Percentiles rank a stretch among this genome's conserved stretches.
Conservation (phyloP, 2,329 filamentous ascomycete species). For the Mariannaea elegans region DNA sequence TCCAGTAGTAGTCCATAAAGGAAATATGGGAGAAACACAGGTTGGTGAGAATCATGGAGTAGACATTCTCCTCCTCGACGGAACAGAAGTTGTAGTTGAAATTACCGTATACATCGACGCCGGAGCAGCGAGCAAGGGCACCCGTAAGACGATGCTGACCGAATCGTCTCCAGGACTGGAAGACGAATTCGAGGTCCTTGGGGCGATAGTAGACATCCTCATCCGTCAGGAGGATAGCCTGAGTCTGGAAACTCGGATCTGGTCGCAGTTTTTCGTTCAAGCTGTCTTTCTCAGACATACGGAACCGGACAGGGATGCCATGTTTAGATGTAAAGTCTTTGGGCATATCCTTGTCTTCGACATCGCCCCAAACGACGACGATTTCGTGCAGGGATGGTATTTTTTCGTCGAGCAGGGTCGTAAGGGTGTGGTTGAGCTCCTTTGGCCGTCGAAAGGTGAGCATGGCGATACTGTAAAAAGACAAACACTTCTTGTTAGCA, state of each 20-base stretch:
- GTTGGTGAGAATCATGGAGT: conserved; percentile 50
- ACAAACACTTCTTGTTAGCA: neutral
- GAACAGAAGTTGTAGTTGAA: conserved; percentile 47
- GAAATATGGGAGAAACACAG: conserved; percentile 50
- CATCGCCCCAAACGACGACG: conserved; percentile 51
- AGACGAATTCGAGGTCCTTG: conserved; percentile 50
- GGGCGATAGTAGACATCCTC: conserved; percentile 52
- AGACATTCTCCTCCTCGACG: conserved; percentile 38
- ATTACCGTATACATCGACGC: conserved; percentile 33
- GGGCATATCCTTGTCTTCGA: conserved; percentile 41
- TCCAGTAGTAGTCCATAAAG: conserved; percentile 51
- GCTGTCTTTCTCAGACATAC: conserved; percentile 44
- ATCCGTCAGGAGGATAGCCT: conserved; percentile 51
- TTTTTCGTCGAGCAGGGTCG: conserved; percentile 37
- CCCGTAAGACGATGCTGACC: conserved; percentile 47
- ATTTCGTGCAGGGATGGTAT: conserved; percentile 50
- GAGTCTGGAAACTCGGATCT: conserved; percentile 47
- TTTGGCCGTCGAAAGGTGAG: conserved; percentile 49
- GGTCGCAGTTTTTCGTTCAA: conserved; percentile 51
- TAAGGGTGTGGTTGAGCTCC: conserved; percentile 45
- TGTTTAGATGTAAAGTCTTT: conserved; percentile 40
- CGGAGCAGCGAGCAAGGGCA: conserved; percentile 48
- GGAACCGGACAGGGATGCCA: conserved; percentile 47
- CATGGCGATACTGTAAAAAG: conserved; percentile 45
- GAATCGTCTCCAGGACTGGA: conserved; percentile 52